Evolutionary conservation across 2,329 filamentous ascomycete genomes (phyloP), one percentile per base, ranked within the genome.

Genomic region (Pseudocercospora fijiensis): DNA sequence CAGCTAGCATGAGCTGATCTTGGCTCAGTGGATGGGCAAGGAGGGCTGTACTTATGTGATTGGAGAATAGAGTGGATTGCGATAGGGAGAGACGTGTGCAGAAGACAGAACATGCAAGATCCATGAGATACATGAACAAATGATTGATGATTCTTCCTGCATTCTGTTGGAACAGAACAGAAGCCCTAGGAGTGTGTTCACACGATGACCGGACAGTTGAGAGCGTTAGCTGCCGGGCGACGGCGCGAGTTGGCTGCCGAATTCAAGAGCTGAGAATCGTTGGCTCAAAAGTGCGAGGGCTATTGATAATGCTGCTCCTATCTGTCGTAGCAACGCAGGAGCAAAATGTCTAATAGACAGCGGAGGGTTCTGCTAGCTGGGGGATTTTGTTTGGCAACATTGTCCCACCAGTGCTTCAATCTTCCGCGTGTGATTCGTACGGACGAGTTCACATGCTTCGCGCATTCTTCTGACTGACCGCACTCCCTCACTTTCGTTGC

Each of bases 21-120:
- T 41, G 53, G 22, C 20, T 13, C 51, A 56, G 53, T 90, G 87
- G 85, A 82, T 90, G 53, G 88, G 88, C 1, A 69, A 75, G 0
- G 78, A 84, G 64, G 89, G 89, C 0, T 91, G 89, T 74, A 90
- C 86, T 2, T 69, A 70, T 47, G 67, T 69, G 13, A 69, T 70
- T 55, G 68, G 67, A 28, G 67, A 70, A 45, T 68, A 56, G 64
- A 22, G n/a, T 18, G 9, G 51, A 22, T 20, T 20, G 27, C 30
- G 2, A 33, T 20, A 8, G 51, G 20, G n/a, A n/a, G n/a, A 6
- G 16, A 55, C 10, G 47, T 4, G 18, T n/a, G 13, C 16, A 22
- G 52, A 41, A 7, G 24, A 9, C 37, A 27, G 26, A 16, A 59
- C 18, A 22, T 30, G 10, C 10, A 18, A 26, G 37, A 22, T 22